Evolutionary conservation across 139 green algal genomes (phyloP), one percentile per base, ranked within the genome.

Genomic region (Volvox africanus): DNA sequence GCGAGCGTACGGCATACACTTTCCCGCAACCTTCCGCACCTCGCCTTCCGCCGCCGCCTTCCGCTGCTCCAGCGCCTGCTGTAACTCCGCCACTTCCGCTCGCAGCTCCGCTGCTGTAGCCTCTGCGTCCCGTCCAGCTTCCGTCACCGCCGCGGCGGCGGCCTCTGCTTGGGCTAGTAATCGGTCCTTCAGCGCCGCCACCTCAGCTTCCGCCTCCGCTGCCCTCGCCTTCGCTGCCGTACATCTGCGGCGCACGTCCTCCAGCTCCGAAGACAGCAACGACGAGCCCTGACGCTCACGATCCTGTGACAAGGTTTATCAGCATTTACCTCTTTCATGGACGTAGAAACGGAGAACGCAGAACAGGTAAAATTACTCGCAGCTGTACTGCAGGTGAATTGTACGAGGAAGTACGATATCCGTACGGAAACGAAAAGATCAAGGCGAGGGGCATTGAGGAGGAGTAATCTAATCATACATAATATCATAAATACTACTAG

Each of bases 211-310:
- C 20, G 62, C 82, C 17, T n/a, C 62, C 32, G 62, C 33, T 11
- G 82, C 82, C 12, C 82, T 62, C 62, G 62, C 61, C 82, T 88
- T 33, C 18, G 82, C 82, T n/a, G 62, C 82, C 62, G 36, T 12
- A 24, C 82, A 88, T 1, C 32, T 22, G 20, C n/a, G 26, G 0
- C 82, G 82, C 16, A 35, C 82, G 20, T 65, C 62, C 28, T 19
- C 80, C n/a, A 73, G 28, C 80, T 86, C 80, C 26, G 75, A 55
- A 20, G 32, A 20, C 30, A 81, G 28, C 18, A 30, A 61, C 75
- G 75, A 81, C 24, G 75, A 30, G 36, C 35, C 62, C 82, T 22
- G n/a, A 12, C 6, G 22, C 82, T 86, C 80, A 26, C 26, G 36
- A n/a, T 62, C 62, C 62, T 62, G 62, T 28, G 11, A n/a, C n/a